Evolutionary conservation across 2,329 filamentous ascomycete species (phyloP), one percentile per base, ranked within the genome.

Genomic region (Diplodia sapinea): DNA sequence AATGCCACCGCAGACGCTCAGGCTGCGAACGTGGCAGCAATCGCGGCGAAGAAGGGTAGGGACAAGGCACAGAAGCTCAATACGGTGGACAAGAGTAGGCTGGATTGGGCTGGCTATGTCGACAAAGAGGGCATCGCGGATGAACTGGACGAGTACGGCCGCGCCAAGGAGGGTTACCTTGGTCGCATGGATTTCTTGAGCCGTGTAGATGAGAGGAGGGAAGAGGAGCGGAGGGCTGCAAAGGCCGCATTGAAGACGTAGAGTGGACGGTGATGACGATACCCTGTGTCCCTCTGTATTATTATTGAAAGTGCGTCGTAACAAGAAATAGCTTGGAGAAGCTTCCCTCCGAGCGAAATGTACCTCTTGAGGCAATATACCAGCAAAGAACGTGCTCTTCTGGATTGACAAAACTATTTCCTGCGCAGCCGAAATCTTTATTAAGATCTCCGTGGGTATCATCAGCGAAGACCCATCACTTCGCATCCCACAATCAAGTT

Each of bases 91-190:
- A 90, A 89, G 76, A 88, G 85, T 36, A 83, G 87, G 65, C 79
- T 89, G 72, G 88, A 90, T 72, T 90, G 88, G 88, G 87, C 86
- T 23, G 83, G 84, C 12, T 88, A 88, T 72, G 87, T 90, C 50
- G 86, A 88, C 73, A 79, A 85, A 65, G 84, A 85, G 55, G 87
- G 87, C 36, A 84, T 89, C 68, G 83, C 84, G 67, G 87, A 88
- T 68, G 88, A 90, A 75, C 75, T 90, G 73, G 83, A 86, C 66
- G 82, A 82, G 55, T 86, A 88, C 74, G 86, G 85, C 70, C 87
- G 86, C 74, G 86, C 86, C 12, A 88, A 88, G 73, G 84, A 86
- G 66, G 85, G 85, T 0, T 90, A 88, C 75, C 76, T 88, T 72
- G 85, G 82, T 17, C 82, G 87, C 56, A 88, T 87, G 82, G 86